Evolutionary conservation across 768 basidiomycete genomes (phyloP).

Genomic region (Rhodocollybia butyracea): DNA sequence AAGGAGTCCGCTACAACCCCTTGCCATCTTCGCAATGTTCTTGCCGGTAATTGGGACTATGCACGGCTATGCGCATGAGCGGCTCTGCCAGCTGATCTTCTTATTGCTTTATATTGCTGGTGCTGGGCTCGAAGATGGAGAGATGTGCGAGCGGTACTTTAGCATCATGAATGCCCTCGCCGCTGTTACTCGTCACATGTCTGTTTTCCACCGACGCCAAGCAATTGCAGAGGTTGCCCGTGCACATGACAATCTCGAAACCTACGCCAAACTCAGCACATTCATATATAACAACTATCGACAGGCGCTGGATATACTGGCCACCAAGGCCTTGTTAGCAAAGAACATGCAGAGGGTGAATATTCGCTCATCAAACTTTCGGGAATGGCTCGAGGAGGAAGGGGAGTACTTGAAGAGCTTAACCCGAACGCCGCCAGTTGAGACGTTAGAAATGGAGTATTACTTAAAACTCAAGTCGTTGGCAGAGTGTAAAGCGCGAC

Average conservation of each 20-base stretch:
- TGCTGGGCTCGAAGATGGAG: too few species aligned
- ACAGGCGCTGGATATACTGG: conserved; percentile 11
- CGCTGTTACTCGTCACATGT: conserved; percentile 9
- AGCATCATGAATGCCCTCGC: conserved; percentile 9
- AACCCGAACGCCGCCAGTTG: too few species aligned
- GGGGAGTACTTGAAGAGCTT: too few species aligned
- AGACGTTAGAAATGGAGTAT: too few species aligned
- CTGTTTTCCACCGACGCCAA: conserved; percentile 17
- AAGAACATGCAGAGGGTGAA: conserved; percentile 11
- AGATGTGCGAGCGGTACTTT: neutral
- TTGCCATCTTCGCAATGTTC: neutral
- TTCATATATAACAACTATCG: conserved; percentile 13
- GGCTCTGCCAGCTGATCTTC: neutral
- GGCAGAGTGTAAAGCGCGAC: neutral
- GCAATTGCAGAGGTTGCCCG: neutral
- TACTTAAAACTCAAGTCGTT: too few species aligned
- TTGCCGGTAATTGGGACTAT: neutral
- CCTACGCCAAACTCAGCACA: conserved; percentile 6
- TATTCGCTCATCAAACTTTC: neutral
- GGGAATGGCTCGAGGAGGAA: too few species aligned
- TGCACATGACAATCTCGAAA: neutral
- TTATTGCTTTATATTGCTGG: neutral
- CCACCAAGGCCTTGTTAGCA: neutral
- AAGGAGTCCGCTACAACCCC: conserved; percentile 11
- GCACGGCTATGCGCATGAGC: neutral